These are phyloP conservation scores for Gossypium turneri DNA, from an alignment of 345 rosid species.

Conservation along the genomic window DNA sequence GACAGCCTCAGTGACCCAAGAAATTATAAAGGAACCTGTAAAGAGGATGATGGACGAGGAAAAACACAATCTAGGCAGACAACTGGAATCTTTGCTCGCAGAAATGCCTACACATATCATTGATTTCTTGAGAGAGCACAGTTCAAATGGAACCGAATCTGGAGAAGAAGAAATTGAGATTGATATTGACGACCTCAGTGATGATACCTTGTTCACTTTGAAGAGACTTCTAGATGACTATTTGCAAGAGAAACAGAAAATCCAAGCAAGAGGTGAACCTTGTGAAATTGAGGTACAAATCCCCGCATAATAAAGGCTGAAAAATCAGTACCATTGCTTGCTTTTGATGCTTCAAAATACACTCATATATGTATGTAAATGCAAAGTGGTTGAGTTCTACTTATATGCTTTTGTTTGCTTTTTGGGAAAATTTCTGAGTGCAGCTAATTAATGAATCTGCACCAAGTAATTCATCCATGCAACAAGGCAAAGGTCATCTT, in stretches of 20 bases:
- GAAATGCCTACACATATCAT: slow-evolving; percentile 74
- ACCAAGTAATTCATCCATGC: slow-evolving; percentile 73
- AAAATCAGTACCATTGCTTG: slow-evolving; percentile 8
- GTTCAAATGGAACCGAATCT: slow-evolving; percentile 58
- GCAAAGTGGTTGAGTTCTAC: neutral
- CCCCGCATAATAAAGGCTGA: slow-evolving; percentile 21
- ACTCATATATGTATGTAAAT: neutral
- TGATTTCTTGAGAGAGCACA: slow-evolving; percentile 74
- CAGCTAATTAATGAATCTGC: slow-evolving; percentile 72
- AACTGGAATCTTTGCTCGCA: slow-evolving; percentile 53
- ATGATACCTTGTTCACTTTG: slow-evolving; percentile 67
- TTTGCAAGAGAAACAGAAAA: slow-evolving; percentile 57
- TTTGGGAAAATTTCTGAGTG: slow-evolving; percentile 8
- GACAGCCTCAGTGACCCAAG: slow-evolving; percentile 36
- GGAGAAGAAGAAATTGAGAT: slow-evolving; percentile 92
- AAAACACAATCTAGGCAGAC: slow-evolving; percentile 54
- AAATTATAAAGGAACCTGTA: slow-evolving; percentile 41
- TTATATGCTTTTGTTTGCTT: neutral
- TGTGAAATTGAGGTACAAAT: slow-evolving; percentile 80
- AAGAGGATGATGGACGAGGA: slow-evolving; percentile 57
- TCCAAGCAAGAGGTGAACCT: slow-evolving; percentile 51
- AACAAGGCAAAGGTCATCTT: slow-evolving; percentile 58
- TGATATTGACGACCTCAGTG: slow-evolving; percentile 84
- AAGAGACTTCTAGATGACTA: slow-evolving; percentile 67
- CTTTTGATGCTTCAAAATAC: neutral